These are phyloP conservation scores for Mollisiaceae sp. DNA, from an alignment of 2,329 filamentous ascomycete species.

Conservation along the genomic window DNA sequence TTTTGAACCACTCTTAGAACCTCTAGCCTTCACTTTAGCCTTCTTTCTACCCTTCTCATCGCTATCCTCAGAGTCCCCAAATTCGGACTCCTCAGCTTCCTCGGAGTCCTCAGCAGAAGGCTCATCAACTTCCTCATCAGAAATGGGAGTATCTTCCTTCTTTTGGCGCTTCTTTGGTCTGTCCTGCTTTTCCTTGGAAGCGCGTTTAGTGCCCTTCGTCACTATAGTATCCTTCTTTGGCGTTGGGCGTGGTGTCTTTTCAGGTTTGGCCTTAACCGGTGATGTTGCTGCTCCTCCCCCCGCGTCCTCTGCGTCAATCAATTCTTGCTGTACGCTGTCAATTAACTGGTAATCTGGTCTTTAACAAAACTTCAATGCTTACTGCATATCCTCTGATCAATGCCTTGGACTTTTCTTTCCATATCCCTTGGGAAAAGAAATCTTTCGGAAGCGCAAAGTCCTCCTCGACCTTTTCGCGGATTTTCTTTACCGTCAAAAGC, in stretches of 20 bases:
- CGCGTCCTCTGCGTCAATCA: slow-evolving; percentile 29
- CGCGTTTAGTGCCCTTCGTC: slow-evolving; percentile 43
- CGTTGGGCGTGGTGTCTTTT: slow-evolving; percentile 10
- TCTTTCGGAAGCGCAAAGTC: slow-evolving; percentile 54
- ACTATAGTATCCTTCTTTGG: slow-evolving; percentile 51
- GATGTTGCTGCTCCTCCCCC: slow-evolving; percentile 18
- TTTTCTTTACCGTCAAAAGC: slow-evolving; percentile 59
- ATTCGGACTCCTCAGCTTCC: slow-evolving; percentile 23
- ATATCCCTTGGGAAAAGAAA: slow-evolving; percentile 55
- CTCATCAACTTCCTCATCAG: slow-evolving; percentile 30
- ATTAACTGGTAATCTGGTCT: slow-evolving; percentile 17
- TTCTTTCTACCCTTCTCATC: slow-evolving; percentile 26
- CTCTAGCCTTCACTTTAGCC: slow-evolving; percentile 18
- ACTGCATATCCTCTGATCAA: slow-evolving; percentile 63
- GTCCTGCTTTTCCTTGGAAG: slow-evolving; percentile 48
- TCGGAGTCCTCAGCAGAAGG: slow-evolving; percentile 17
- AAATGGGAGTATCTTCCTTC: slow-evolving; percentile 35
- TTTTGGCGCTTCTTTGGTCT: slow-evolving; percentile 41
- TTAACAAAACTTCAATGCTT: slow-evolving; percentile 36
- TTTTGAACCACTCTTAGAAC: slow-evolving; percentile 22
- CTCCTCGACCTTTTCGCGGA: slow-evolving; percentile 58
- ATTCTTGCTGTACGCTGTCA: slow-evolving; percentile 14
- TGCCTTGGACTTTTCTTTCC: slow-evolving; percentile 64
- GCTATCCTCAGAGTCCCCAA: slow-evolving; percentile 25
- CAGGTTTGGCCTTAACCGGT: slow-evolving; percentile 17